A percentile compares a stretch with the other conserved stretches of the same genome.
phyloP scores from a whole-genome alignment of 495 filamentous ascomycete species.

The Annulohypoxylon stygium region DNA sequence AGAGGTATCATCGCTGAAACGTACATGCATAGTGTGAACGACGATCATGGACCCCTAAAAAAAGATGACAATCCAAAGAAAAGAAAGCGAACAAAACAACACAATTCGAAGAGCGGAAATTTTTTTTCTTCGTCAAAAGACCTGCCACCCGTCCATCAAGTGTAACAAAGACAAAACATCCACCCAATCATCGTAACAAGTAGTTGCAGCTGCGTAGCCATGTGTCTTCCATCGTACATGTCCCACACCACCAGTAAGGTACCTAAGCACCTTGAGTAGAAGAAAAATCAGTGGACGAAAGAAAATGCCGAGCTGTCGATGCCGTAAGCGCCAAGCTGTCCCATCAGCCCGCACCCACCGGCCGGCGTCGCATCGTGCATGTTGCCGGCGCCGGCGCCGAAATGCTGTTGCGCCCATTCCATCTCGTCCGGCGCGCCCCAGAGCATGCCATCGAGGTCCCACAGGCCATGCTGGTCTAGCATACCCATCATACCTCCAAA shows the following conservation, averaged over 20 bases:
- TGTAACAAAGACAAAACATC: conserved; percentile 23
- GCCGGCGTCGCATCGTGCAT: conserved; percentile 34
- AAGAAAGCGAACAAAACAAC: neutral
- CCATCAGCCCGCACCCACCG: conserved; percentile 36
- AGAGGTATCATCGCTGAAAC: conserved; percentile 49
- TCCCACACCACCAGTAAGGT: neutral
- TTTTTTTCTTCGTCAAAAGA: conserved; percentile 19
- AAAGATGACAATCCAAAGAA: neutral
- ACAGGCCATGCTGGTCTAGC: conserved; percentile 66
- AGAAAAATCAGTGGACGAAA: conserved; percentile 41
- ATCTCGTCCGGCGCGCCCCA: conserved; percentile 59
- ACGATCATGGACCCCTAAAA: conserved; percentile 49
- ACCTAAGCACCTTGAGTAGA: neutral
- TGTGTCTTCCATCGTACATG: conserved; percentile 33
- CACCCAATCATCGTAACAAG: conserved; percentile 36
- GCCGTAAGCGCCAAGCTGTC: conserved; percentile 44
- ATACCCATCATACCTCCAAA: conserved; percentile 66
- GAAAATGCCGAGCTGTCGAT: conserved; percentile 45
- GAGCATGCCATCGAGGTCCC: conserved; percentile 69
- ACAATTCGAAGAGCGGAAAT: conserved; percentile 9
- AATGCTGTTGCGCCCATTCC: conserved; percentile 52
- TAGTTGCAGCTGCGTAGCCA: conserved; percentile 40
- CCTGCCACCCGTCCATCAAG: neutral
- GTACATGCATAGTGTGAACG: conserved; percentile 37
- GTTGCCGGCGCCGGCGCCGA: conserved; percentile 30